These are phyloP conservation scores for Myxozyma sirexii DNA, from an alignment of 805 yeast species.

Conservation along the genomic window DNA sequence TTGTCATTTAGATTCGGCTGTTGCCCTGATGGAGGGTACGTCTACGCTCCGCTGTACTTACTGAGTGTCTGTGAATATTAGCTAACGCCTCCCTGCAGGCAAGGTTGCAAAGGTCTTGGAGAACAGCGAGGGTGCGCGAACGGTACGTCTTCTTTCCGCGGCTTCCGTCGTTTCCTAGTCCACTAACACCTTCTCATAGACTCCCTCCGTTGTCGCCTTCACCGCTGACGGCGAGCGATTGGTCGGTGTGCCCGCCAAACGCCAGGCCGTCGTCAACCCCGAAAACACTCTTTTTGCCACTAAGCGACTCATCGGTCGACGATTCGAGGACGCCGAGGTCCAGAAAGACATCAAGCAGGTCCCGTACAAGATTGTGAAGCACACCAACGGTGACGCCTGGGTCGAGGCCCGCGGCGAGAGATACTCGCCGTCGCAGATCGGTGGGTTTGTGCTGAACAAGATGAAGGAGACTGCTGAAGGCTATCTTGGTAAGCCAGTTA, in stretches of 20 bases:
- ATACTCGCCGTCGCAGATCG: slow-evolving; percentile 94
- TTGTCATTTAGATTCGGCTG: slow-evolving; percentile 61
- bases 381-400: slow-evolving; percentile 95
- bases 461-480: slow-evolving; percentile 98
- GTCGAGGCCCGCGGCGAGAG: slow-evolving; percentile 83
- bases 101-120: slow-evolving; percentile 75
- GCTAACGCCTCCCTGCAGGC: slow-evolving; percentile 44
- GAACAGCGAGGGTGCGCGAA: slow-evolving; percentile 74
- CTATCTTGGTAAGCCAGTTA: slow-evolving; percentile 81
- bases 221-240: slow-evolving; percentile 87
- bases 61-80: background rate
- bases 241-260: slow-evolving; percentile 93
- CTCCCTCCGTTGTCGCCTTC: slow-evolving; percentile 95
- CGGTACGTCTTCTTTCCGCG: slow-evolving; percentile 40
- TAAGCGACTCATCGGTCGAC: slow-evolving; percentile 91
- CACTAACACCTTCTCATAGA: slow-evolving; percentile 37
- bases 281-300: slow-evolving; percentile 93
- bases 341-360: slow-evolving; percentile 86
- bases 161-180: background rate
- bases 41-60: background rate
- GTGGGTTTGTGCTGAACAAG: slow-evolving; percentile 90
- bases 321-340: slow-evolving; percentile 85
- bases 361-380: slow-evolving; percentile 88
- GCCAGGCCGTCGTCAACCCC: slow-evolving; percentile 94
- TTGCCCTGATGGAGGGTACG: slow-evolving; percentile 67